These are phyloP conservation scores for Trichoderma atrobrunneum DNA, from an alignment of 2,329 filamentous ascomycete species.

Conservation along the genomic window DNA sequence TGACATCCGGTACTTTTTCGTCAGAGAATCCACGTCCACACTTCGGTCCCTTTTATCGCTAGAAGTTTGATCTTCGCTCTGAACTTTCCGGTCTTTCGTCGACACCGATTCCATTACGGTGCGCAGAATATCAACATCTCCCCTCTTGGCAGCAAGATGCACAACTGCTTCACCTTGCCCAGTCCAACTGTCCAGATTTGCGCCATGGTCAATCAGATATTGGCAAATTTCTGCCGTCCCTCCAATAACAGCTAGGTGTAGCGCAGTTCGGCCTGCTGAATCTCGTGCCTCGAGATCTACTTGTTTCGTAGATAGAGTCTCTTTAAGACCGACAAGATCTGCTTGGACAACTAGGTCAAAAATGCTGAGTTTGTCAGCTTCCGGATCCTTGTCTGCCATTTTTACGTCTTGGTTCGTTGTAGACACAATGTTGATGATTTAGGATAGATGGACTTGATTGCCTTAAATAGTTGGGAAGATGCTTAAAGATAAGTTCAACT, in stretches of 20 bases:
- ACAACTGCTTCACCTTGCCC: background rate
- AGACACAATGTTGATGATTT: background rate
- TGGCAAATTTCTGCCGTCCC: background rate
- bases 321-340: background rate
- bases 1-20: background rate
- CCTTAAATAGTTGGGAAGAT: too few relatives aligned
- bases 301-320: background rate
- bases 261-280: background rate
- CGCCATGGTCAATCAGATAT: background rate
- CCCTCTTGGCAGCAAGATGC: conserved; percentile 3
- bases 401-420: background rate
- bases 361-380: background rate
- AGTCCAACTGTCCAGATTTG: background rate
- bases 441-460: background rate
- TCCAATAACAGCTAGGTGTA: background rate
- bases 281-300: background rate
- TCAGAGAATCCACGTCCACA: background rate
- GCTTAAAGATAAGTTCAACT: background rate
- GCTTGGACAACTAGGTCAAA: background rate
- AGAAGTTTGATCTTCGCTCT: background rate
- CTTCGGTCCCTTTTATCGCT: background rate
- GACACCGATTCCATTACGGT: background rate
- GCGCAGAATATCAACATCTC: background rate
- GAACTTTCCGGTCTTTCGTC: background rate
- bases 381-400: background rate